Base-by-base conservation (phyloP, 805 yeast species). In the Schizosaccharomyces japonicus region DNA sequence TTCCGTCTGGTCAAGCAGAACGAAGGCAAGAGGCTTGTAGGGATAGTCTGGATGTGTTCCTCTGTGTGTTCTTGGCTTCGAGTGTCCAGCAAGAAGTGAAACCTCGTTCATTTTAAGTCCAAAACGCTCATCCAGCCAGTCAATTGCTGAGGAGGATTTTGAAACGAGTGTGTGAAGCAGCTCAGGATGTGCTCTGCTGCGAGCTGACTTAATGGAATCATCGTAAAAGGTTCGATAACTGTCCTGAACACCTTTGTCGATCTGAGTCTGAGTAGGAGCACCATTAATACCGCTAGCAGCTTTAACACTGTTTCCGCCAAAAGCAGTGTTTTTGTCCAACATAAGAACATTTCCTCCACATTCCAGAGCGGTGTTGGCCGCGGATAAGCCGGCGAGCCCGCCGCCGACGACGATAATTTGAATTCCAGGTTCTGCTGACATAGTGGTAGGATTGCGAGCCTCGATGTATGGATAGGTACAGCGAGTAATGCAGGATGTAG, bases 71-170 rank as follows among this genome's bases (percentile, higher is more conserved):
- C 94, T 67, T 19, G 82, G 75, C 46, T 68, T 73, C 1, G 84
- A 75, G 57, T 81, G 92, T 2, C 94, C 94, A 26, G 93, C 93
- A 39, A 81, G 61, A 54, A 80, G 71, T n/a, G 81, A 70, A 10
- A 81, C 78, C 13, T 76, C 65, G 5, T 79, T 69, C 49, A 81
- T 63, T 54, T 76, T 80, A 46, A 80, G 62, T 5, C 66, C 69
- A 54, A 80, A 73, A 3, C 67, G 70, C 28, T 70, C 67, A 53
- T 77, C 78, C 47, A 81, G 66, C 87, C 92, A 81, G 45, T 72
- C 71, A 45, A 81, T 69, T 0, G 90, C 85, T 39, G 66, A 69
- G 4, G 71, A 73, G 2, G 83, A 75, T 40, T 77, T 73, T 49
- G 68, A 61, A 1, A 79, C 69, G 50, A 81, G 63, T 4, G 72